A percentile compares a stretch with the other conserved stretches of the same genome.
phyloP scores from a whole-genome alignment of 371 early-diverging fungal genomes.

The Rhizopus microsporus region DNA sequence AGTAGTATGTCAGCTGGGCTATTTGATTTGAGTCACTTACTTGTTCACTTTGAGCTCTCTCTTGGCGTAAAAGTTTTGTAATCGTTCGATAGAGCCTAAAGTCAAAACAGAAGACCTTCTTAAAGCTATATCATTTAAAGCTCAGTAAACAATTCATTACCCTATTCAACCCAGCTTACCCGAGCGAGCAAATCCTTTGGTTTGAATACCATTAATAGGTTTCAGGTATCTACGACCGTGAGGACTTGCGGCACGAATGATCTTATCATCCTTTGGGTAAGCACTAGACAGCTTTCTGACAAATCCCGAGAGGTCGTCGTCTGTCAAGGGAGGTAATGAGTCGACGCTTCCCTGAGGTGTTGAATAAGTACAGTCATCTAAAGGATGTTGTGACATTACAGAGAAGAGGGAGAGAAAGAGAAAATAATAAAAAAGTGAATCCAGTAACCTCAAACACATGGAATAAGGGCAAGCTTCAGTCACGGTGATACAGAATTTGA shows the following conservation, averaged over 20 bases:
- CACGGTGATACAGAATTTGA: constrained; percentile 14
- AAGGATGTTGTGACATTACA: constrained; percentile 18
- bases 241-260: constrained; percentile 45
- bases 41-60: constrained; percentile 51
- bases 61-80: constrained; percentile 53
- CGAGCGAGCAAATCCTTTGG: constrained; percentile 53
- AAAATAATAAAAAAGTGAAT: constrained; percentile 4
- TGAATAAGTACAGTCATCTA: constrained; percentile 6
- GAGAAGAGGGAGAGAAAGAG: background rate
- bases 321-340: constrained; percentile 15
- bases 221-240: constrained; percentile 44
- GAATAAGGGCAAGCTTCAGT: constrained; percentile 4
- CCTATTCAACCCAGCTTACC: constrained; percentile 22
- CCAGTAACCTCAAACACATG: background rate
- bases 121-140: constrained; percentile 29
- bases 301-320: constrained; percentile 26
- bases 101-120: constrained; percentile 52
- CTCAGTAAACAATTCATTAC: background rate
- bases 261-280: constrained; percentile 14
- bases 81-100: constrained; percentile 47
- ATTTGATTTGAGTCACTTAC: constrained; percentile 25
- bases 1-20: background rate
- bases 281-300: constrained; percentile 9
- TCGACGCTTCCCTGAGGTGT: constrained; percentile 11
- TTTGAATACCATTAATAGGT: constrained; percentile 49